Base-by-base conservation (phyloP, 2,329 filamentous ascomycete species). In the Podosphaera leucotricha region DNA sequence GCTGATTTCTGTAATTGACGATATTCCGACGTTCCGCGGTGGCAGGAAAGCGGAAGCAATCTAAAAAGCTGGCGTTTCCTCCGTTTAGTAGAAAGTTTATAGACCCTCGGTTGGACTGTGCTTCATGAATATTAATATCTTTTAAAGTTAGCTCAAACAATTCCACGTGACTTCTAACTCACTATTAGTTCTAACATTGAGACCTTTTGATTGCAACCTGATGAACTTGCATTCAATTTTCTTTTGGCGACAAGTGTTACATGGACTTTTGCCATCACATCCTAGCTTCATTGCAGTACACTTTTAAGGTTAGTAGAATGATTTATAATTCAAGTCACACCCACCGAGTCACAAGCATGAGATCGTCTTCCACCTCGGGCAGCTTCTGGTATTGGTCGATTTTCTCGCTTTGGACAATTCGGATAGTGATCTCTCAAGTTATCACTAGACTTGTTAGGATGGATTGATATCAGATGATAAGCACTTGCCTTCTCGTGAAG, bases 261-360 rank as follows among this genome's bases (percentile, higher is more conserved):
- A 66, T 15, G 64, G 64, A 44, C 53, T 61, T 26, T 54, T 50
- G 8, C 64, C 64, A 48, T 66, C 63, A 49, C 64, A 66, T 11
- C 64, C 63, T 16, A 66, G 57, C 47, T 66, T 66, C 60, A 65
- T 64, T 19, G 60, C 56, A 15, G 62, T 65, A 48, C 64, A 66
- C 63, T 65, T 15, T n/a, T 3, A 11, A 36, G 16, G 19, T 39
- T 18, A 46, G 46, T 47, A 30, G 46, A 39, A 6, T 11, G n/a
- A 21, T 6, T 35, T n/a, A 39, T 21, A 22, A 5, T 15, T n/a
- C 13, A n/a, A 20, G 13, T 15, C 26, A 42, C 18, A 55, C 58
- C 52, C 54, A 61, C 63, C 28, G 62, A 63, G 57, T 64, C 61
- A 50, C 64, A 66, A 3, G 64, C 64, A 61, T 66, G 64, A 43